Conservation (phyloP, 106 monocot species). For the Posidonia australis region DNA sequence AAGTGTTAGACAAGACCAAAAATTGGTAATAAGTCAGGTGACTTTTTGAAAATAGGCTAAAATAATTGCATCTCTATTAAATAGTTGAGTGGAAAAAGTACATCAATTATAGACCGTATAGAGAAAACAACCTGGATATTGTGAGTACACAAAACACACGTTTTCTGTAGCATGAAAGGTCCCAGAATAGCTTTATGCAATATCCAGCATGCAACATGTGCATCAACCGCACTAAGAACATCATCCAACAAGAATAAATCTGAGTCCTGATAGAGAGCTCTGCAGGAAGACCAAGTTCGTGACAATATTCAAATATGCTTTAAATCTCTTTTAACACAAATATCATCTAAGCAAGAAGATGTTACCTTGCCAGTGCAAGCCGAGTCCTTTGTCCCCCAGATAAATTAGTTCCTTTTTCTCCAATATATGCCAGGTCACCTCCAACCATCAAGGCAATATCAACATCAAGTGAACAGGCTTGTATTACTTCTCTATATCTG, state of each 20-base stretch:
- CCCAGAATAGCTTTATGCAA: slow-evolving; percentile 59
- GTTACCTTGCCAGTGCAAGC: slow-evolving; percentile 80
- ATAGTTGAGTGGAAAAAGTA: too few relatives aligned
- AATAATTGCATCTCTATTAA: too few relatives aligned
- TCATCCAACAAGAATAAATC: slow-evolving; percentile 94
- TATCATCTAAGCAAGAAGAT: slow-evolving; percentile 2
- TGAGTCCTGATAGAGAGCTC: slow-evolving; percentile 71
- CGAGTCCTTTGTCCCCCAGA: slow-evolving; percentile 95
- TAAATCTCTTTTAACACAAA: background rate
- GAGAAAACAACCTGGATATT: slow-evolving; percentile 61
- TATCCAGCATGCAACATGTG: slow-evolving; percentile 90
- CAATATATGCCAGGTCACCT: slow-evolving; percentile 61
- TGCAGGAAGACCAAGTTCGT: slow-evolving; percentile 24
- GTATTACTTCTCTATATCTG: slow-evolving; percentile 78
- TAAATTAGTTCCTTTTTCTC: slow-evolving; percentile 85
- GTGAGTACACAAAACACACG: slow-evolving; percentile 81
- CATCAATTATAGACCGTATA: background rate
- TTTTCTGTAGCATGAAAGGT: slow-evolving; percentile 61
- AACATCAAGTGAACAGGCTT: slow-evolving; percentile 83
- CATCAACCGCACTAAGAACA: slow-evolving; percentile 92
- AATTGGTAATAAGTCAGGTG: too few relatives aligned
- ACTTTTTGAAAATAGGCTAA: too few relatives aligned
- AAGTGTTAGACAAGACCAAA: too few relatives aligned
- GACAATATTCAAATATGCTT: background rate
- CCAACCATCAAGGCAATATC: slow-evolving; percentile 76